phyloP scores from a whole-genome alignment of 2,329 filamentous ascomycete genomes.

The Paecilomyces formosus region DNA sequence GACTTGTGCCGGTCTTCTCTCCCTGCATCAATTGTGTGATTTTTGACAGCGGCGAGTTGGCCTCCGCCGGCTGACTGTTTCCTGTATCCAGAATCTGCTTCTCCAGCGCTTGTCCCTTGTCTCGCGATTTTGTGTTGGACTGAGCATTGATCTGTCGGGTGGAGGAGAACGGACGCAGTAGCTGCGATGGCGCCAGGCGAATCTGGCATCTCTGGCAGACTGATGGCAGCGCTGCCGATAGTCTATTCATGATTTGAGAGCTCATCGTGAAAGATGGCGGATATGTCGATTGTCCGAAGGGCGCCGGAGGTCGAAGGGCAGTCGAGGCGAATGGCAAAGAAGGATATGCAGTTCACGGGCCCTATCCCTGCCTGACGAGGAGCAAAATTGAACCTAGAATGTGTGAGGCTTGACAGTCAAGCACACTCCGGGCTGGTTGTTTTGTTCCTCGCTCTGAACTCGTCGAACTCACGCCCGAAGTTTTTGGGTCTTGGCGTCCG shows the following conservation, averaged over 20 bases:
- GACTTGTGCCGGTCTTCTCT: conserved; percentile 10
- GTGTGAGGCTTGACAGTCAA: not conserved
- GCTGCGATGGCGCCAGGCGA: conserved; percentile 11
- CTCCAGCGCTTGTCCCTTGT: conserved; percentile 18
- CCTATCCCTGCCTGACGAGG: not conserved
- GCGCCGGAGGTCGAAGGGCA: not conserved
- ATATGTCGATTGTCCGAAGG: not conserved
- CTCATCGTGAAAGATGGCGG: conserved; percentile 18
- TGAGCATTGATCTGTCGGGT: conserved; percentile 13
- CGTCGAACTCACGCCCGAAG: not conserved
- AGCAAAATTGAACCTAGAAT: not conserved
- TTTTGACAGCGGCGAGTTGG: conserved; percentile 18
- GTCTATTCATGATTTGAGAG: conserved; percentile 20
- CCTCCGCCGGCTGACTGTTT: conserved; percentile 9
- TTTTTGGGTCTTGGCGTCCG: conserved; percentile 7
- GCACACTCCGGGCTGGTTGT: not conserved
- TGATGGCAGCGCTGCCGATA: conserved; percentile 25
- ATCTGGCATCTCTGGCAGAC: conserved; percentile 20
- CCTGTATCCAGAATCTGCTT: conserved; percentile 19
- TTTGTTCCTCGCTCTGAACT: not conserved
- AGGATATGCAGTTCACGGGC: not conserved
- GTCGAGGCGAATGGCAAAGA: not conserved
- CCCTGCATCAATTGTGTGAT: conserved; percentile 26
- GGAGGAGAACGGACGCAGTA: conserved; percentile 26
- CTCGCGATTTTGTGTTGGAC: conserved; percentile 7